Base-by-base conservation (phyloP, 805 yeast species). In the Sugiyamaella lignohabitans region DNA sequence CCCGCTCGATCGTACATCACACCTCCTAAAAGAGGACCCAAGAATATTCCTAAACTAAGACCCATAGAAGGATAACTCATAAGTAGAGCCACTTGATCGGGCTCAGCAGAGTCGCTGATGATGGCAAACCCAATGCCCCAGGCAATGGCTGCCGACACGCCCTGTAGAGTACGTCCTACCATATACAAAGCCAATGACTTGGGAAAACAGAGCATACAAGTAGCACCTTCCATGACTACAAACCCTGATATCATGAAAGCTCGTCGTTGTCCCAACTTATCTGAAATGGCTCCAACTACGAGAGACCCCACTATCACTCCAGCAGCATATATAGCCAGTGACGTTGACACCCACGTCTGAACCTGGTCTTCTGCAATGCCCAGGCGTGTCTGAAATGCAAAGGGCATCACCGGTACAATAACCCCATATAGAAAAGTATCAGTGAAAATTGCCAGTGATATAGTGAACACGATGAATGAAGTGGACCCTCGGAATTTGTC, bases 121-220 rank as follows among this genome's bases (percentile, higher is more conserved):
- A 64, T 54, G 3, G 69, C 65, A 38, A 65, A 46, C 3, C 69
- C 69, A 5, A 60, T 65, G 2, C 61, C 55, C 69, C 69, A 64
- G 18, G 63, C 66, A 3, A 61, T 50, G 6, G 60, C 63, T 14
- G 56, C 66, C 16, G 68, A 57, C 5, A 60, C 34, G 5, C 69
- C 69, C 41, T 64, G 69, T 17, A 64, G 40, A 5, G 59, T 34
- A 16, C 69, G 55, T 21, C 66, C 68, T 20, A 58, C 45, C 29
- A 57, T 49, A 44, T 57, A 62, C 23, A 60, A 40, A 38, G 55
- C 55, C n/a, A 56, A 44, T 4, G 49, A 44, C n/a, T 43, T 49
- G n/a, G 64, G 52, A 36, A 63, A 52, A 34, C 58, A 53, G 4
- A 62, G 52, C 35, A 64, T 47, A n/a, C 57, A 40, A 0, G 68